Evolutionary conservation across 371 early-diverging fungal genomes (phyloP), one percentile per base, ranked within the genome.

Genomic region (Dichotomocladium elegans): DNA sequence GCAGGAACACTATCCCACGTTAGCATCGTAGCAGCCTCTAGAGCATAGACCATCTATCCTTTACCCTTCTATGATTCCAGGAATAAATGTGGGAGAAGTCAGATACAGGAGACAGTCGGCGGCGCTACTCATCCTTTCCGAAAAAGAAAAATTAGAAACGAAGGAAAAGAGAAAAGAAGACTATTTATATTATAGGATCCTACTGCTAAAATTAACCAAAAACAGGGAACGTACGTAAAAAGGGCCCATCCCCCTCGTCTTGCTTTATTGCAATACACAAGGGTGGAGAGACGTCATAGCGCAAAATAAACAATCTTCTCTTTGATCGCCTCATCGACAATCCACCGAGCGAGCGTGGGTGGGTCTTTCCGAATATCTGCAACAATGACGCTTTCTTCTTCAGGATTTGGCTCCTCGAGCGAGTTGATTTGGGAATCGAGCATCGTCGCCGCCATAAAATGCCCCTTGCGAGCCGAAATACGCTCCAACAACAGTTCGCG

Each of bases 371-470:
- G 51, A 15, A 77, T 77, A 47, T 58, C 60, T 21, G 59, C 63
- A 5, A 70, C 62, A 55, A 84, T 73, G 1, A 79, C 79, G 0
- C 61, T 66, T 43, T 82, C 85, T 27, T 63, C 64, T 2, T 63
- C 44, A 10, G 61, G 51, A 29, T 80, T 69, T 1, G 88, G 88
- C 42, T 70, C 77, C 52, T 88, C 88, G 14, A 88, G 64, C 3
- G 80, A 75, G 35, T 59, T 67, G 41, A 86, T 61, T 62, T 88
- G 88, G 5, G 82, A 77, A 26, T 77, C 72, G 41, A 88, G 62
- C 62, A 89, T 76, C 21, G 26, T 19, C 3, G 72, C 55, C 25
- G 73, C 57, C 62, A 86, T 74, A 46, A 85, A 88, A 35, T 88
- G 88, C 2, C 58, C 63, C 31, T 64, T 50, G 19, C 88, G 72